phyloP scores from a whole-genome alignment of 225 moss, liverwort and hornwort genomes.

The Neckera pumila region DNA sequence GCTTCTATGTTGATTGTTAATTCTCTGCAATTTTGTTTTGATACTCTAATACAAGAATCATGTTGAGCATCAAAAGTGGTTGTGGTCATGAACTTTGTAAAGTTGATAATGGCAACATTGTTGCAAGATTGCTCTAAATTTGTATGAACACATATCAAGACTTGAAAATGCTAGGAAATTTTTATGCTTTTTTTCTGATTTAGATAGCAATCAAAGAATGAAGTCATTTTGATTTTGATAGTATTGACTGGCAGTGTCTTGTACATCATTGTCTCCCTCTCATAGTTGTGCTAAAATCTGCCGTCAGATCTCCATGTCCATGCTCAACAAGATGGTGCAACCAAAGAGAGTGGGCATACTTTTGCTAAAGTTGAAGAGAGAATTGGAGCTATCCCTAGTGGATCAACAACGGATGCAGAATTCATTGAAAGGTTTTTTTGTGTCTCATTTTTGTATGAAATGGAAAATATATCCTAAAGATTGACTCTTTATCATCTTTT shows the following conservation, averaged over 20 bases:
- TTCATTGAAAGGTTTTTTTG: conserved; percentile 5
- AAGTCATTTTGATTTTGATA: neutral
- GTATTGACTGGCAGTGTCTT: neutral
- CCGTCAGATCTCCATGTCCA: neutral
- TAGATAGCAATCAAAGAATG: too few species aligned
- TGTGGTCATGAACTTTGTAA: neutral
- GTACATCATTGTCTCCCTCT: neutral
- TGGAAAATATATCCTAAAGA: neutral
- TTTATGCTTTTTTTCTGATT: neutral
- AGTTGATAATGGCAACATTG: accelerated
- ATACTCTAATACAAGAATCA: neutral
- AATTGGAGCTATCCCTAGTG: conserved; percentile 18
- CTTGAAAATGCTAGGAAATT: neutral
- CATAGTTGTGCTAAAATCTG: neutral
- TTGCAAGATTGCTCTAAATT: neutral
- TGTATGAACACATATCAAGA: neutral
- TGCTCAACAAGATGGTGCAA: conserved; percentile 5
- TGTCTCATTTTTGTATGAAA: neutral
- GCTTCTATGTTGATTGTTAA: neutral
- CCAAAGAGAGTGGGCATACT: neutral
- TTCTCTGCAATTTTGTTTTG: neutral
- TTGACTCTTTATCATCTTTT: neutral
- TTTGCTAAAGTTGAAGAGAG: conserved; percentile 24
- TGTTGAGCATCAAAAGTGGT: neutral
- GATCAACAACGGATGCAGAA: conserved; percentile 19